A percentile compares a stretch with the other conserved stretches of the same genome.
phyloP scores from a whole-genome alignment of 2,329 filamentous ascomycete genomes.

The Rhytidhysteron rufulum region DNA sequence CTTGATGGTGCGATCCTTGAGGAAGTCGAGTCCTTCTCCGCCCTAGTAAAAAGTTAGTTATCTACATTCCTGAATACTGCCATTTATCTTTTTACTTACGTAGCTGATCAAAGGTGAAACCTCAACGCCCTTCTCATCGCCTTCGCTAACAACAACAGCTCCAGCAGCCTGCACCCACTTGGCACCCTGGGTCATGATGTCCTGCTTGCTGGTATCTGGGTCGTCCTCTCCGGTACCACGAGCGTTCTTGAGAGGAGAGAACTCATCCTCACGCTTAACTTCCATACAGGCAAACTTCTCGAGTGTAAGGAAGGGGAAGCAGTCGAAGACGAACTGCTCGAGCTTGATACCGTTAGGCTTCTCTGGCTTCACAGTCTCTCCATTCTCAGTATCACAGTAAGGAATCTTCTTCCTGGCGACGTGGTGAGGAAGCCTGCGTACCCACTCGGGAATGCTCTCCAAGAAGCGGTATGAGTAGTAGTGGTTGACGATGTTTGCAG shows the following conservation, averaged over 20 bases:
- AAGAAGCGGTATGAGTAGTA: conserved; percentile 97
- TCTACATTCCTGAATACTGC: conserved; percentile 4
- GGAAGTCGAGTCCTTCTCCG: conserved; percentile 61
- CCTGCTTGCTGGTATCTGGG: conserved; percentile 83
- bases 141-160: conserved; percentile 65
- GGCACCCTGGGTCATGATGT: conserved; percentile 86
- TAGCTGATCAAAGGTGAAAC: conserved; percentile 94
- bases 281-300: conserved; percentile 93
- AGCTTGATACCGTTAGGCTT: conserved; percentile 98
- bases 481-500: conserved; percentile 99
- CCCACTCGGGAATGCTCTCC: conserved; percentile 83
- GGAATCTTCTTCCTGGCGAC: conserved; percentile 99
- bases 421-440: conserved; percentile 84
- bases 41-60: conserved; percentile 39
- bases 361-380: conserved; percentile 80
- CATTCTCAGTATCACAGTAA: conserved; percentile 69
- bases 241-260: conserved; percentile 93
- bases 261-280: conserved; percentile 95
- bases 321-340: conserved; percentile 98
- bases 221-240: conserved; percentile 79
- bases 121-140: conserved; percentile 63
- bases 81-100: conserved; percentile 57
- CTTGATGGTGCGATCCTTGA: conserved; percentile 57
- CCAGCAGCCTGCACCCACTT: conserved; percentile 81
- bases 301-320: conserved; percentile 84